Evolutionary conservation across 2,329 filamentous ascomycete species (phyloP).

Genomic region (Pezicula neosporulosa): DNA sequence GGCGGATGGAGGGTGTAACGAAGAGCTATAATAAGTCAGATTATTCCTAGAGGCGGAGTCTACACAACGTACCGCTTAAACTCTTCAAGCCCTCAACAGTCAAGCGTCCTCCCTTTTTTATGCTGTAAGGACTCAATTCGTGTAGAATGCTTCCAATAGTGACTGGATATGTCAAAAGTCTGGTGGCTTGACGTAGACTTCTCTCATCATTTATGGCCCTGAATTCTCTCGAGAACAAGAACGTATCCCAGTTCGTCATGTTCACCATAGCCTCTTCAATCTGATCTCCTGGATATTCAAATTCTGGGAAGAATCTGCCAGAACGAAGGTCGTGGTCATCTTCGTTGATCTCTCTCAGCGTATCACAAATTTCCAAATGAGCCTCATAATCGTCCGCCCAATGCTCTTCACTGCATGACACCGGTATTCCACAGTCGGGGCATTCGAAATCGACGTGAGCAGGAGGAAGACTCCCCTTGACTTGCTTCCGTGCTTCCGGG

Average conservation of each 20-base stretch:
- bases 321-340: slow-evolving; percentile 94
- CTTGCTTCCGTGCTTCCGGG: slow-evolving; percentile 55
- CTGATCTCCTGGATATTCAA: slow-evolving; percentile 83
- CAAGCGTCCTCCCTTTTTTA: slow-evolving; percentile 70
- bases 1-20: slow-evolving; percentile 93
- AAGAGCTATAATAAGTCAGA: slow-evolving; percentile 55
- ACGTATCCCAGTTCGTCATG: slow-evolving; percentile 98
- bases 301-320: slow-evolving; percentile 89
- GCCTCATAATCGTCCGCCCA: slow-evolving; percentile 95
- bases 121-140: slow-evolving; percentile 88
- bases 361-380: slow-evolving; percentile 90
- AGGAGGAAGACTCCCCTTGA: slow-evolving; percentile 58
- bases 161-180: slow-evolving; percentile 88
- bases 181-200: slow-evolving; percentile 87
- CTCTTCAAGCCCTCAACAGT: slow-evolving; percentile 91
- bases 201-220: slow-evolving; percentile 87
- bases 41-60: not conserved
- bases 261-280: slow-evolving; percentile 92
- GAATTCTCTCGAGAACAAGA: slow-evolving; percentile 89
- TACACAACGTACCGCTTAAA: slow-evolving; percentile 69
- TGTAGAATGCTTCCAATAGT: slow-evolving; percentile 90
- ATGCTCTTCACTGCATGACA: slow-evolving; percentile 91
- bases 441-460: slow-evolving; percentile 91
- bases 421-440: slow-evolving; percentile 89
- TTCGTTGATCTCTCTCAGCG: slow-evolving; percentile 89